A percentile compares a stretch with the other conserved stretches of the same genome.
Conservation (phyloP, 345 rosid species). For the Lagerstroemia speciosa region DNA sequence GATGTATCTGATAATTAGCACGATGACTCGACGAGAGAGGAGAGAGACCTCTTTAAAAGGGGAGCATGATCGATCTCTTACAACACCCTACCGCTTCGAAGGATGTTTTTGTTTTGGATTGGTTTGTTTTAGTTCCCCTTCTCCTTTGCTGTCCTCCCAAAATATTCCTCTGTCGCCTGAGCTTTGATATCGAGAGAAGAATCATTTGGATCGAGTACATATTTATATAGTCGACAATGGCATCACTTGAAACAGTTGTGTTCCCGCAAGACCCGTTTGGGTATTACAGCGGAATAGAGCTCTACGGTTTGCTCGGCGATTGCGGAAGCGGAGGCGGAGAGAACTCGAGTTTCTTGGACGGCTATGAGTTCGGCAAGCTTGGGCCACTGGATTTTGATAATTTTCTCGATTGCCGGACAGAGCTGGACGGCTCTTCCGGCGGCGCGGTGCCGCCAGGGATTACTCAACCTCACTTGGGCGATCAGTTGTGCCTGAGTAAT, state of each 20-base stretch:
- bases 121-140: background rate
- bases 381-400: background rate
- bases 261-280: conserved; percentile 43
- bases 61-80: conserved; percentile 5
- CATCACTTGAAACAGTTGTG: conserved; percentile 51
- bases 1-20: background rate
- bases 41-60: conserved; percentile 30
- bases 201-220: conserved; percentile 1
- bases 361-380: conserved; percentile 11
- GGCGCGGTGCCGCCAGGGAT: background rate
- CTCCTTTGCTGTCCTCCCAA: background rate
- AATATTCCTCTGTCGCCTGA: conserved; percentile 6
- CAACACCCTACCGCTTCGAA: background rate
- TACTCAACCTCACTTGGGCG: background rate
- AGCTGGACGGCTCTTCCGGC: background rate
- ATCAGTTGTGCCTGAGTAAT: background rate
- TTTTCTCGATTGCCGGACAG: background rate
- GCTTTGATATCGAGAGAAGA: conserved; percentile 1
- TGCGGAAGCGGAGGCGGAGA: conserved; percentile 4
- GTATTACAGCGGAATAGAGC: conserved; percentile 28
- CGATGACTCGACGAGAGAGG: background rate
- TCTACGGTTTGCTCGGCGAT: conserved; percentile 29
- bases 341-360: conserved; percentile 23
- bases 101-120: background rate
- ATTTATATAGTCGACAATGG: conserved; percentile 30